phyloP scores from a whole-genome alignment of 2,329 filamentous ascomycete genomes.

The Nannizziopsis arthrosporioides region DNA sequence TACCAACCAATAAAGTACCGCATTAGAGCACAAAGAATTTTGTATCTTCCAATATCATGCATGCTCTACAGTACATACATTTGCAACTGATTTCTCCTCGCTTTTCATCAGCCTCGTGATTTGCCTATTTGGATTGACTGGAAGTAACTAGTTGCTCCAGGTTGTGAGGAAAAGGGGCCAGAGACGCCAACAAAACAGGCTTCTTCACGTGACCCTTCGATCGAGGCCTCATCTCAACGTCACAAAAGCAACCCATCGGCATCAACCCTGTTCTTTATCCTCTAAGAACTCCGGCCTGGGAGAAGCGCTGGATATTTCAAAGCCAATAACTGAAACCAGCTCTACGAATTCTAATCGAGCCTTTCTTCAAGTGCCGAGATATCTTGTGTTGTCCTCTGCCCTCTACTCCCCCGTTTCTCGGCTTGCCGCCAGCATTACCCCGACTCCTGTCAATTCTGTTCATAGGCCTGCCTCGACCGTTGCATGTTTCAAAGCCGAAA shows the following conservation, averaged over 20 bases:
- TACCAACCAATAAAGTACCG: too few relatives aligned
- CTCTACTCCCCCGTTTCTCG: neutral
- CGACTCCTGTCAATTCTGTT: neutral
- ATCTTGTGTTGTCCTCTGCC: neutral
- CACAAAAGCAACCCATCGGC: slow-evolving; percentile 5
- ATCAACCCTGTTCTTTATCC: slow-evolving; percentile 8
- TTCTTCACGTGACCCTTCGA: slow-evolving; percentile 5
- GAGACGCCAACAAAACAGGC: neutral
- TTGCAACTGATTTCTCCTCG: too few relatives aligned
- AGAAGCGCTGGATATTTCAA: neutral
- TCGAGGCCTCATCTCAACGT: slow-evolving; percentile 5
- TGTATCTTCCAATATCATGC: too few relatives aligned
- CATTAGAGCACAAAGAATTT: too few relatives aligned
- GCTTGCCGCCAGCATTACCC: neutral
- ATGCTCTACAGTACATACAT: too few relatives aligned
- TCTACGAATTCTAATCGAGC: neutral
- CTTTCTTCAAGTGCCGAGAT: neutral
- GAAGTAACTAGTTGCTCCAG: neutral
- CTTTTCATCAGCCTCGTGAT: too few relatives aligned
- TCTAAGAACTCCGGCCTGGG: neutral
- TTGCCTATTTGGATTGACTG: too few relatives aligned
- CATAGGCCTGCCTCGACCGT: neutral
- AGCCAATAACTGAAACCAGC: neutral
- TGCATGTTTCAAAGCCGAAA: slow-evolving; percentile 8
- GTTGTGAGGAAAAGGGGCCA: neutral